Base-by-base conservation (phyloP, 257 asterid species). In the Coffea canephora region DNA sequence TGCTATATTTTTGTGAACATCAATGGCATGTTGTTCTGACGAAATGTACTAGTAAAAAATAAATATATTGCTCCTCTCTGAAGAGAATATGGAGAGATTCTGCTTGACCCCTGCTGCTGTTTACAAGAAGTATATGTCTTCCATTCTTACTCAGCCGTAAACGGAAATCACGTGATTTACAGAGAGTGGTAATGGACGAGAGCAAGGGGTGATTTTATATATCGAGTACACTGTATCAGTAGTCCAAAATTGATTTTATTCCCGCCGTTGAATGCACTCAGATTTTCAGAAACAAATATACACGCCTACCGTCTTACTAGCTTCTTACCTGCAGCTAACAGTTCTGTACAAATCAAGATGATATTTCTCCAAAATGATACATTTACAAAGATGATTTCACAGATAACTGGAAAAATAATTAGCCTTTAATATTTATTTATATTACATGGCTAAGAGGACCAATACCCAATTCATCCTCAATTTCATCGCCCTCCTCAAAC, bases 381-480 rank as follows among this genome's bases (percentile, higher is more conserved):
- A 74, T 74, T 48, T 71, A 80, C 70, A 74, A 15, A 16, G 72
- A 46, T 62, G 57, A 62, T 66, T 61, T 54, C 27, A 76, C n/a
- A 76, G 8, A 71, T 19, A 46, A 1, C 54, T 36, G 55, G 9
- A 41, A 19, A 78, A 25, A 9, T n/a, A n/a, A 78, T 70, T 39
- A 50, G 23, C 13, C 66, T 78, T 54, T 39, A 39, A 39, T 39
- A 39, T 39, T 39, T 48, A 34, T 65, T 52, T 80, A 85, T 57
- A 83, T 81, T 57, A 73, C 84, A 69, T 81, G 85, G 84, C 68
- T 86, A 46, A 86, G 80, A 18, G 89, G 89, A 61, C 86, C 87
- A 41, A 84, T 84, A 39, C 85, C 88, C 55, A 86, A 82, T 69
- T 86, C 89, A n/a, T 86, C 89, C 36, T 84, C 86, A 1, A 86